Evolutionary conservation across 1,284 basidiomycete genomes (phyloP).

Genomic region (Leccinum insolens): DNA sequence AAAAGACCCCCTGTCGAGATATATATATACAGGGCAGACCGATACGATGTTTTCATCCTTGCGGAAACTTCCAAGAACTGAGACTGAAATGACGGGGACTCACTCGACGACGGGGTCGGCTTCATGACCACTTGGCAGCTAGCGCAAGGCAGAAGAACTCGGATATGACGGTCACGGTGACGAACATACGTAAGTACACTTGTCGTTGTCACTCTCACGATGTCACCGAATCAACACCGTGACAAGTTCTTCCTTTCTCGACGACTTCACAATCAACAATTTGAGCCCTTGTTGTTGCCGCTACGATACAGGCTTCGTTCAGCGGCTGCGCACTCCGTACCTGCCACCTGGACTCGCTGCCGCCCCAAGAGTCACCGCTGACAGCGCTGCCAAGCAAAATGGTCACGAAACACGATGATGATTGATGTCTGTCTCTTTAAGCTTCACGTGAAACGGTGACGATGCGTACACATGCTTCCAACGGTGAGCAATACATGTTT

Average conservation of each 20-base stretch:
- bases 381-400: background rate
- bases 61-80: background rate
- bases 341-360: background rate
- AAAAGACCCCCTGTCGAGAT: conserved; percentile 28
- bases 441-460: background rate
- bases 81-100: conserved; percentile 8
- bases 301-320: background rate
- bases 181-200: no score
- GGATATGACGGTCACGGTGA: no score
- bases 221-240: no score
- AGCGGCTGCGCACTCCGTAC: background rate
- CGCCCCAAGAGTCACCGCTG: background rate
- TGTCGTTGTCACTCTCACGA: no score
- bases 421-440: no score
- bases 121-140: no score
- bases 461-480: background rate
- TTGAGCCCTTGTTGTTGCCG: background rate
- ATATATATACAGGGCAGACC: background rate
- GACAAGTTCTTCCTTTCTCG: no score
- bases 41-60: conserved; percentile 31
- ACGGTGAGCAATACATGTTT: conserved; percentile 15
- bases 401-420: background rate
- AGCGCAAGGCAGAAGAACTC: no score
- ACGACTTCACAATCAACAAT: background rate
- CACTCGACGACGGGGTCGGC: background rate